phyloP scores from a whole-genome alignment of 148 eudicot genomes.

The Spergularia marina region DNA sequence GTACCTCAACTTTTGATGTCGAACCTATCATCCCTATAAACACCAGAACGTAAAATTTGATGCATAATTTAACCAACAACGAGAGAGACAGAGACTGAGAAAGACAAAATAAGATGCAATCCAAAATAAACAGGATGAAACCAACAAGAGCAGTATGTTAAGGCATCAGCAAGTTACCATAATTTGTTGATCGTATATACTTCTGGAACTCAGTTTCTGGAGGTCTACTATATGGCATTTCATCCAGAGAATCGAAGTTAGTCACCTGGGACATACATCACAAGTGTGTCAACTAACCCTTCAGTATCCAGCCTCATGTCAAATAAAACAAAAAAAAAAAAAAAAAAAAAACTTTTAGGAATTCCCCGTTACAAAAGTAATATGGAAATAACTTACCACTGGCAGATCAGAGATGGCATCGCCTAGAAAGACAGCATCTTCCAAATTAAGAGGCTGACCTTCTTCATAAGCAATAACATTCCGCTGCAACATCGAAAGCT shows the following conservation, averaged over 20 bases:
- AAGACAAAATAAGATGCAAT: not conserved
- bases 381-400: conserved; percentile 36
- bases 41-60: not conserved
- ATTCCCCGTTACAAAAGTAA: not conserved
- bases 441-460: conserved; percentile 68
- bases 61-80: no score
- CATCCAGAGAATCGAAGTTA: conserved; percentile 55
- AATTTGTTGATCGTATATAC: conserved; percentile 55
- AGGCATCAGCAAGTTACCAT: conserved; percentile 39
- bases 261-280: conserved; percentile 47
- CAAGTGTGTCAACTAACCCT: conserved; percentile 16
- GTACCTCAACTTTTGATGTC: conserved; percentile 25
- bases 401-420: conserved; percentile 96
- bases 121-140: not conserved
- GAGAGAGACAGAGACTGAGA: no score
- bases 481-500: conserved; percentile 44
- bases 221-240: conserved; percentile 61
- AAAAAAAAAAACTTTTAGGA: not conserved
- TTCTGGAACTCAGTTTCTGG: conserved; percentile 87
- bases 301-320: conserved; percentile 5
- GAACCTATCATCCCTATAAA: conserved; percentile 37
- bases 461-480: conserved; percentile 87
- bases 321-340: not conserved
- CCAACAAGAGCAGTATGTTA: not conserved
- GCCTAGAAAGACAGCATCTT: conserved; percentile 61